phyloP scores from a whole-genome alignment of 2,329 filamentous ascomycete species.

The Colletotrichum camelliae region DNA sequence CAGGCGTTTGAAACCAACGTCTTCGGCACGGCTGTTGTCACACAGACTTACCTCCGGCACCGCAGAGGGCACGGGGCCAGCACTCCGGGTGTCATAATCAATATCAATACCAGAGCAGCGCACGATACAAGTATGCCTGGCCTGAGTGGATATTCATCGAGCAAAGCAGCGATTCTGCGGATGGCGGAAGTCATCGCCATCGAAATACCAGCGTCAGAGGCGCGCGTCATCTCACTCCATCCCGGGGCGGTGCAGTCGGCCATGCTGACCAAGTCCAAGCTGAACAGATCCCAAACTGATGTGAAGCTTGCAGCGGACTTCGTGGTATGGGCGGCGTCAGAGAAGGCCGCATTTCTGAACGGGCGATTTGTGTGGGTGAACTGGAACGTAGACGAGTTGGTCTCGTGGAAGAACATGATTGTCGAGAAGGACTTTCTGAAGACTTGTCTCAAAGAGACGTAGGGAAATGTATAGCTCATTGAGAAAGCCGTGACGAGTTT shows the following conservation, averaged over 20 bases:
- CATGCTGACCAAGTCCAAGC: not conserved
- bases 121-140: conserved; percentile 23
- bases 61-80: not conserved
- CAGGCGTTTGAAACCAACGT: conserved; percentile 9
- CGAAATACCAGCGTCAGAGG: conserved; percentile 42
- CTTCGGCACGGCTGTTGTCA: not conserved
- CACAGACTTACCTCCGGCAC: not conserved
- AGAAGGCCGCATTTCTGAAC: conserved; percentile 37
- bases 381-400: conserved; percentile 37
- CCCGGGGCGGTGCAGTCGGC: conserved; percentile 2
- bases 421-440: conserved; percentile 23
- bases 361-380: conserved; percentile 36
- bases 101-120: conserved; percentile 1
- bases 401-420: not conserved
- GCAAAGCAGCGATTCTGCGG: conserved; percentile 76
- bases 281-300: not conserved
- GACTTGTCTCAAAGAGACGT: conserved; percentile 11
- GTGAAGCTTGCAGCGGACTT: conserved; percentile 32
- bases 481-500: not conserved
- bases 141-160: conserved; percentile 75
- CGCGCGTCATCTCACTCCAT: not conserved
- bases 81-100: not conserved
- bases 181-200: conserved; percentile 71
- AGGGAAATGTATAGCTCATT: not conserved
- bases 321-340: conserved; percentile 31